Evolutionary conservation across 73 alveolate genomes (phyloP), one percentile per base, ranked within the genome.

Genomic region (Paramecium primaurelia): DNA sequence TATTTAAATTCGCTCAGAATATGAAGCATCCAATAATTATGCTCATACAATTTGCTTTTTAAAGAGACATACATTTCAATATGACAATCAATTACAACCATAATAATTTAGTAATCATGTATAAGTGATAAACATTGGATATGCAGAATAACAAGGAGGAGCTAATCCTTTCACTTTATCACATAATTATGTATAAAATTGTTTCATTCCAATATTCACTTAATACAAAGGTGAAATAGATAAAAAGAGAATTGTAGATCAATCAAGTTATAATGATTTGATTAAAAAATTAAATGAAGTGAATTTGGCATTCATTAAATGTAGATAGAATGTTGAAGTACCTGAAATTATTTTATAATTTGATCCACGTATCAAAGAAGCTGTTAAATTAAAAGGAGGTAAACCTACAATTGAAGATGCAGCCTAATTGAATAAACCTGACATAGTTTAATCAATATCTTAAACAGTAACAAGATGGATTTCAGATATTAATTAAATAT

Each of bases 381-480:
- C 51, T 59, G 88, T 71, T 25, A 59, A 94, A 92, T 54, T 34
- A 32, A 84, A 93, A 86, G 54, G 84, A 44, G 69, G 60, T 3
- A 71, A 37, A 20, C 92, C 92, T 36, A 25, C 96, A 30, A 94
- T 58, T 1, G 98, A 96, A 49, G 95, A 93, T 75, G 95, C 94
- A 44, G 94, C 95, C 11, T 94, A 34, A 73, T 90, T 92, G 45
- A 75, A 92, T 59, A 93, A 92, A 45, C 91, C 88, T 8, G 96
- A 87, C 1, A 89, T 96, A 90, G 73, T 94, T 12, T 88, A 93
- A 28, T 59, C 94, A 16, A 75, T 94, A 3, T 83, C 90, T 86
- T 54, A 86, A 22, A 86, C 95, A 59, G 95, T 98, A 18, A 93
- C 90, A 73, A 93, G 94, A 86, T 98, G 99, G 99, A 95, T 94